phyloP scores from a whole-genome alignment of 2,329 filamentous ascomycete genomes.

The Rugonectria rugulosa region DNA sequence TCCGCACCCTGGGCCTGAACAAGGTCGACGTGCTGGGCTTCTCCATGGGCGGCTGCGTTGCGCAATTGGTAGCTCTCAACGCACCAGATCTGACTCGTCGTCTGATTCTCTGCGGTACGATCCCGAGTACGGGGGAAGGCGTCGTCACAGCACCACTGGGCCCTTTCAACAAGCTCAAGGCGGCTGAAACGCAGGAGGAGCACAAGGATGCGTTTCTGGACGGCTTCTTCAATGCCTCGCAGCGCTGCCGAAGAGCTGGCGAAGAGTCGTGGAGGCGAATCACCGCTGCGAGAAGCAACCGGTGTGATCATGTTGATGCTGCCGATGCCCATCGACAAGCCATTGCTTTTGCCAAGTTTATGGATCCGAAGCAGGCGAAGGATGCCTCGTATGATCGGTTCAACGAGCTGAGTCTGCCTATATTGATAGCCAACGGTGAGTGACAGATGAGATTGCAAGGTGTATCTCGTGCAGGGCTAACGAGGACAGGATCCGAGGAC shows the following conservation, averaged over 20 bases:
- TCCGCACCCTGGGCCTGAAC: slow-evolving; percentile 46
- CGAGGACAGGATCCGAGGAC: slow-evolving; percentile 47
- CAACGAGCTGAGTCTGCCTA: slow-evolving; percentile 44
- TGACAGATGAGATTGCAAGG: slow-evolving; percentile 4
- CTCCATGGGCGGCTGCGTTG: slow-evolving; percentile 57
- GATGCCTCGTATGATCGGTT: slow-evolving; percentile 46
- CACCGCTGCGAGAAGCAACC: slow-evolving; percentile 34
- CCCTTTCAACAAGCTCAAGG: slow-evolving; percentile 44
- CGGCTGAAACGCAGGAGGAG: slow-evolving; percentile 43
- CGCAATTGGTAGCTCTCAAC: slow-evolving; percentile 54
- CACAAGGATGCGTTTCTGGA: slow-evolving; percentile 44
- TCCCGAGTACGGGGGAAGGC: slow-evolving; percentile 48
- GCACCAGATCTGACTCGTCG: slow-evolving; percentile 47
- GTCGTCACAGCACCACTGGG: slow-evolving; percentile 40
- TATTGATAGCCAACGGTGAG: slow-evolving; percentile 50
- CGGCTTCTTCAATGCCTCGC: slow-evolving; percentile 45
- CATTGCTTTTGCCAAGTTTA: slow-evolving; percentile 46
- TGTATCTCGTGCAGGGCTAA: no score
- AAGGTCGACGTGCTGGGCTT: slow-evolving; percentile 57
- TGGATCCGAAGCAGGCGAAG: slow-evolving; percentile 42
- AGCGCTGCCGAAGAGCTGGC: slow-evolving; percentile 43
- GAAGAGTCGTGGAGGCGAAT: slow-evolving; percentile 47
- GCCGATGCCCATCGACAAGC: slow-evolving; percentile 41
- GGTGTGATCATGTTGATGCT: slow-evolving; percentile 36
- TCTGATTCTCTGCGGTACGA: slow-evolving; percentile 54